phyloP scores from a whole-genome alignment of 2,329 filamentous ascomycete species.

The Exophiala xenobiotica region DNA sequence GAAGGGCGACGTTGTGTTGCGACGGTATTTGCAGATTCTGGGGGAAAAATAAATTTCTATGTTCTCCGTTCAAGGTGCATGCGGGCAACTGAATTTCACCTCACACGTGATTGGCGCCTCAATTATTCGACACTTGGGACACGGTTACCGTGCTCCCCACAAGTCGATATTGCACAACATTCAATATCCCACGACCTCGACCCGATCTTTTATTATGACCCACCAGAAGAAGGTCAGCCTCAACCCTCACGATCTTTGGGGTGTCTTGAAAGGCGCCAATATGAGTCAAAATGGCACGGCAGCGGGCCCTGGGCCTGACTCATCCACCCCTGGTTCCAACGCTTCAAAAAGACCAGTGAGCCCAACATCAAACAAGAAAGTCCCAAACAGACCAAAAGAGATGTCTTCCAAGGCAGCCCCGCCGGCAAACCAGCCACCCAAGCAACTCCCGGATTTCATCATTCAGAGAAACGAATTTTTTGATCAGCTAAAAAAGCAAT shows the following conservation, averaged over 20 bases:
- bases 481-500: conserved; percentile 80
- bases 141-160: conserved; percentile 13
- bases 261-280: conserved; percentile 24
- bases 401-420: conserved; percentile 32
- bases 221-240: conserved; percentile 30
- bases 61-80: conserved; percentile 14
- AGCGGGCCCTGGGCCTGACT: conserved; percentile 20
- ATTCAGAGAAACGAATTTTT: conserved; percentile 82
- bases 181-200: conserved; percentile 12
- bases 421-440: conserved; percentile 34
- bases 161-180: conserved; percentile 13
- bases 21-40: conserved; percentile 3
- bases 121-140: not conserved
- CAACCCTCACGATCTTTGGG: conserved; percentile 31
- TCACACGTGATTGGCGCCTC: conserved; percentile 20
- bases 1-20: conserved; percentile 13
- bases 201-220: conserved; percentile 22
- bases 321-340: conserved; percentile 28
- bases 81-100: conserved; percentile 14
- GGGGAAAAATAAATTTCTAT: conserved; percentile 24
- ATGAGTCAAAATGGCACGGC: conserved; percentile 25
- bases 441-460: conserved; percentile 69
- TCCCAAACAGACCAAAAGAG: conserved; percentile 28
- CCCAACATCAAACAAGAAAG: conserved; percentile 36
- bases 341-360: conserved; percentile 31